phyloP scores from a whole-genome alignment of 2,329 filamentous ascomycete species.

The Fonsecaea nubica region DNA sequence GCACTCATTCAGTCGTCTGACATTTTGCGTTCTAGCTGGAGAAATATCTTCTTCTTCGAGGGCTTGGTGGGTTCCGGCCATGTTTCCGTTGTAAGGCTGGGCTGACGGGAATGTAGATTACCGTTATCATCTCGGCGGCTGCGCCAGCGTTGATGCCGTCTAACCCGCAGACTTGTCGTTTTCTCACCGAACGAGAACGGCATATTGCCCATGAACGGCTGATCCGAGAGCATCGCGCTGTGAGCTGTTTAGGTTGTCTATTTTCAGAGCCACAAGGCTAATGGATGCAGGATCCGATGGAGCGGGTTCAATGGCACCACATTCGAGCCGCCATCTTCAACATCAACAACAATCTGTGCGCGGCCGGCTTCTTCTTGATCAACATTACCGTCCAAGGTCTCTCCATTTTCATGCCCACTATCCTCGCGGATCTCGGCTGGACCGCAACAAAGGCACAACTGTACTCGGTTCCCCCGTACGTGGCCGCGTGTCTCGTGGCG shows the following conservation, averaged over 20 bases:
- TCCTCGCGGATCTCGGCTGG: conserved; percentile 51
- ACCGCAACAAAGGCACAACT: conserved; percentile 67
- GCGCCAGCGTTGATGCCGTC: conserved; percentile 55
- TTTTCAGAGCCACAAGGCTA: neutral
- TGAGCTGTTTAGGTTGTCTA: conserved; percentile 11
- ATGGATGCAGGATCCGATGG: conserved; percentile 33
- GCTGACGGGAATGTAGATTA: conserved; percentile 40
- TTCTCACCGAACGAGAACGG: conserved; percentile 42
- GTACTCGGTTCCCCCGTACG: conserved; percentile 77
- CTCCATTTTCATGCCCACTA: conserved; percentile 47
- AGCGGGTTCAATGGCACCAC: conserved; percentile 34
- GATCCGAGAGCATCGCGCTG: conserved; percentile 31
- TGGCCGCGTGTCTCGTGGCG: conserved; percentile 71
- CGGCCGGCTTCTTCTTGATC: conserved; percentile 34
- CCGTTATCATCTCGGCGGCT: conserved; percentile 49
- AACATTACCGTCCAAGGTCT: conserved; percentile 50
- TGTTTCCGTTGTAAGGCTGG: too few species aligned
- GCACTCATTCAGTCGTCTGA: neutral
- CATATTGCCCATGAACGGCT: conserved; percentile 33
- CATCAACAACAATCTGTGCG: conserved; percentile 37
- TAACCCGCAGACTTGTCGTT: conserved; percentile 51
- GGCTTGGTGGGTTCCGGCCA: conserved; percentile 44
- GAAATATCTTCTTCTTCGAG: conserved; percentile 65
- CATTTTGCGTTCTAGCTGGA: conserved; percentile 48
- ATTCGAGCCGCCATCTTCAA: conserved; percentile 38